Evolutionary conservation across 2,329 filamentous ascomycete species (phyloP).

Genomic region (Epichloe festucae): DNA sequence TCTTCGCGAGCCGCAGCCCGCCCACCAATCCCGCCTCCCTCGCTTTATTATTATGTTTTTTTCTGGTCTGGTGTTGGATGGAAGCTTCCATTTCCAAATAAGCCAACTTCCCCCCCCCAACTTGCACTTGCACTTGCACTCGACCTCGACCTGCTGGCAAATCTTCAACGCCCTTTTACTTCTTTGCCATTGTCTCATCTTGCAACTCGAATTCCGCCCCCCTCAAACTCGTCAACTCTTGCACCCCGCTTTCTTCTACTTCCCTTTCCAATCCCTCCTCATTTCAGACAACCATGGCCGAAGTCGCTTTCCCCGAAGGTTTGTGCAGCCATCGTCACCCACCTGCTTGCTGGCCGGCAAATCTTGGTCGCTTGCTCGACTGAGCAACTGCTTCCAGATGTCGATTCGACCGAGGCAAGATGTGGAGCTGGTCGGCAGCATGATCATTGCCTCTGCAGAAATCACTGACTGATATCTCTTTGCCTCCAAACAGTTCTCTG

Average conservation of each 20-base stretch:
- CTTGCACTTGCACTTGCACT: too few relatives aligned
- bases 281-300: constrained; percentile 12
- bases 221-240: too few relatives aligned
- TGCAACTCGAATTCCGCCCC: neutral
- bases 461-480: neutral
- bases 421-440: neutral
- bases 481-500: constrained; percentile 59
- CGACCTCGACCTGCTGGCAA: neutral
- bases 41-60: neutral
- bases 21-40: constrained; percentile 3
- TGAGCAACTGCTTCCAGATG: neutral
- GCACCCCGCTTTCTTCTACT: constrained; percentile 1
- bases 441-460: neutral
- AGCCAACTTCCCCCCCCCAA: neutral
- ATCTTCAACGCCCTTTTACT: neutral
- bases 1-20: constrained; percentile 1
- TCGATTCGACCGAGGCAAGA: neutral
- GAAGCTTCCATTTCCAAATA: constrained; percentile 1
- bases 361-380: neutral
- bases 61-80: neutral
- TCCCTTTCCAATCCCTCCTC: neutral
- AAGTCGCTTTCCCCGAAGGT: constrained; percentile 26
- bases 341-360: neutral
- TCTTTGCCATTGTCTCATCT: neutral
- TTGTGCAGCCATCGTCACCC: constrained; percentile 7